Conservation (phyloP, 1,284 basidiomycete genomes). For the Gomphus bonarii region DNA sequence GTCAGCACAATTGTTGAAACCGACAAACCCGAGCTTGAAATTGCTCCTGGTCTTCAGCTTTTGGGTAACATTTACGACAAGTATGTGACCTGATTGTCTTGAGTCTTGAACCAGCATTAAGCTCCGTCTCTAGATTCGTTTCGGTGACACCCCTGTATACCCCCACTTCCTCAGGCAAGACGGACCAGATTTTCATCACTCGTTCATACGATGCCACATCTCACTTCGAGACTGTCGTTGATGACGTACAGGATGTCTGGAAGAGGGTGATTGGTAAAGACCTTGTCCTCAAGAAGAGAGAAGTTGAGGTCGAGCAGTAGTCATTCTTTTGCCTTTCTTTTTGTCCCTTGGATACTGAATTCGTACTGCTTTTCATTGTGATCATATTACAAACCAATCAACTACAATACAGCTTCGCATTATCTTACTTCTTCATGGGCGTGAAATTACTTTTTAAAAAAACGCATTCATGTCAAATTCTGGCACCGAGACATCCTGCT, state of each 20-base stretch:
- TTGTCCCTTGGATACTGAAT: slow-evolving; percentile 11
- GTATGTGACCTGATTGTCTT: slow-evolving; percentile 35
- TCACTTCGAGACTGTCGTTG: slow-evolving; percentile 97
- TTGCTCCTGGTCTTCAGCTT: slow-evolving; percentile 83
- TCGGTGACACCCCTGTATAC: slow-evolving; percentile 84
- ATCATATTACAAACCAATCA: background rate
- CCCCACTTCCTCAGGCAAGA: slow-evolving; percentile 72
- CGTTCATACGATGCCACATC: slow-evolving; percentile 97
- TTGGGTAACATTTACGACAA: slow-evolving; percentile 94
- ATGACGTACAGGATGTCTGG: slow-evolving; percentile 93
- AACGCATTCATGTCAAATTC: slow-evolving; percentile 83
- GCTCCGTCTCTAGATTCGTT: slow-evolving; percentile 62
- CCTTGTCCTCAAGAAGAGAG: slow-evolving; percentile 77
- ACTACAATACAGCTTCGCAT: background rate
- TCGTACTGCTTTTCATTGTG: background rate
- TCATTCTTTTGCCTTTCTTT: slow-evolving; percentile 12
- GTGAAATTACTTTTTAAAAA: slow-evolving; percentile 25
- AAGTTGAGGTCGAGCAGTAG: slow-evolving; percentile 55
- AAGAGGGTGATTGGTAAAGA: slow-evolving; percentile 69
- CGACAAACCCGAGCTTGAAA: slow-evolving; percentile 85
- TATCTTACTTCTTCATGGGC: background rate
- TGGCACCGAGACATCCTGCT: slow-evolving; percentile 73
- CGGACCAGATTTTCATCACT: slow-evolving; percentile 93
- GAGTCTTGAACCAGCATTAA: background rate
- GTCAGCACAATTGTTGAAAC: slow-evolving; percentile 99